Evolutionary conservation across 164 flowering plant genomes (phyloP), one percentile per base, ranked within the genome.

Genomic region (Tetrastigma voinierianum): DNA sequence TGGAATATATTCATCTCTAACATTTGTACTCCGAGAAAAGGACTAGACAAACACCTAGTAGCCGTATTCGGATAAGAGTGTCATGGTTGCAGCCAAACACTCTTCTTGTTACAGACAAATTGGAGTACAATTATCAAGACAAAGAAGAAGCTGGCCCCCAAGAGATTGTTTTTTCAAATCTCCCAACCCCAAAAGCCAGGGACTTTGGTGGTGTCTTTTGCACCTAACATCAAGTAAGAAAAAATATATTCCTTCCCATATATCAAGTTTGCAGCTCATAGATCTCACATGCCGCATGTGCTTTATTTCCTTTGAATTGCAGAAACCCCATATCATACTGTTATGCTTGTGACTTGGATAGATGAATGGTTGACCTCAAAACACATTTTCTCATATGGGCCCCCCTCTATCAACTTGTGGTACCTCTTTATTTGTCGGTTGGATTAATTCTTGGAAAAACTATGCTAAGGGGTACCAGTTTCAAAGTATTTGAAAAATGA

Each of bases 251-350:
- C 76, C 61, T 51, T 25, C 19, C 71, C 68, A 11, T 45, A 43
- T 17, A 25, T 64, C 54, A 65, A 54, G 74, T 75, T 78, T 75
- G 70, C 78, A 78, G 82, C 78, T 75, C 79, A 67, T 32, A 32
- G 40, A 32, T 32, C 40, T 32, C 40, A 52, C n/a, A 15, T 25
- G 20, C n/a, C n/a, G n/a, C 58, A 49, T 54, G 40, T 69, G 51
- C 51, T 61, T 10, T 46, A 19, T 32, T 32, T 7, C 24, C 24
- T 44, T 54, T 53, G 20, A 1, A 32, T 13, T 64, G 18, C 40
- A 44, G 44, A 45, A 18, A 57, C 3, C 3, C 16, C 17, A 21
- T 66, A 45, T 25, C 25, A 12, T 57, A 57, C 45, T 2, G 43
- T 25, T 24, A n/a, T 57, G 40, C 16, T 40, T 57, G 14, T 57